phyloP scores from a whole-genome alignment of 768 basidiomycete species.

The Rhizopogon rudus region DNA sequence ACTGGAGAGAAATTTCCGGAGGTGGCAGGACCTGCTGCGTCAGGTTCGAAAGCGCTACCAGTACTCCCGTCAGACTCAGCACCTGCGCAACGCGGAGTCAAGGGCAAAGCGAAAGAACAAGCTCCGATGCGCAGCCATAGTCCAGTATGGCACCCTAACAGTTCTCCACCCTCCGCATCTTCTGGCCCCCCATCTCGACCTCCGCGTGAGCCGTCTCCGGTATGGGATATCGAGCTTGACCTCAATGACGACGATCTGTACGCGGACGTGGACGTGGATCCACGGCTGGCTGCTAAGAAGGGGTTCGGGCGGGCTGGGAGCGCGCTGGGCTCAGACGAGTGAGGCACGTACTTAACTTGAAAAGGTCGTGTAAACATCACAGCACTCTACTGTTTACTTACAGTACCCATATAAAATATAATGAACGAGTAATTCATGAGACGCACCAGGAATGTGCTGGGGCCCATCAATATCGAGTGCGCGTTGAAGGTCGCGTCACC shows the following conservation, averaged over 20 bases:
- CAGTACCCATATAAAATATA: neutral
- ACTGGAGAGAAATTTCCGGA: neutral
- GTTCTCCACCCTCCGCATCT: conserved; percentile 11
- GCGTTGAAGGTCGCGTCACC: too few species aligned
- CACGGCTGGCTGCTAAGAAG: neutral
- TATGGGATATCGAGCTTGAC: conserved; percentile 46
- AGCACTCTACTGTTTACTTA: neutral
- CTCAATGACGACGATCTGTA: conserved; percentile 20
- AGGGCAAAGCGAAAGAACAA: conserved; percentile 14
- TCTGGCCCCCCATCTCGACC: conserved; percentile 4
- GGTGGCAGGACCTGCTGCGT: neutral
- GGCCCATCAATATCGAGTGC: too few species aligned
- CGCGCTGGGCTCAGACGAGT: neutral
- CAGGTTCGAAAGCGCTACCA: neutral
- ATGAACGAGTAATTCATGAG: neutral
- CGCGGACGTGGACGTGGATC: neutral
- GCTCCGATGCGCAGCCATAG: conserved; percentile 39
- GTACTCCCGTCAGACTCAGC: neutral
- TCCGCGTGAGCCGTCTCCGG: conserved; percentile 20
- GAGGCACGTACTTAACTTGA: neutral
- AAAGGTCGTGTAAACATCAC: neutral
- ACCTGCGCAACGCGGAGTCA: neutral
- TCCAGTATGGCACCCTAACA: conserved; percentile 60
- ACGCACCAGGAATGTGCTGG: too few species aligned
- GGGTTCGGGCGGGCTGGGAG: neutral